Percentiles rank a stretch among this genome's conserved stretches.
Conservation (phyloP, 2,329 filamentous ascomycete species). For the Rhexocercosporidium sp. region DNA sequence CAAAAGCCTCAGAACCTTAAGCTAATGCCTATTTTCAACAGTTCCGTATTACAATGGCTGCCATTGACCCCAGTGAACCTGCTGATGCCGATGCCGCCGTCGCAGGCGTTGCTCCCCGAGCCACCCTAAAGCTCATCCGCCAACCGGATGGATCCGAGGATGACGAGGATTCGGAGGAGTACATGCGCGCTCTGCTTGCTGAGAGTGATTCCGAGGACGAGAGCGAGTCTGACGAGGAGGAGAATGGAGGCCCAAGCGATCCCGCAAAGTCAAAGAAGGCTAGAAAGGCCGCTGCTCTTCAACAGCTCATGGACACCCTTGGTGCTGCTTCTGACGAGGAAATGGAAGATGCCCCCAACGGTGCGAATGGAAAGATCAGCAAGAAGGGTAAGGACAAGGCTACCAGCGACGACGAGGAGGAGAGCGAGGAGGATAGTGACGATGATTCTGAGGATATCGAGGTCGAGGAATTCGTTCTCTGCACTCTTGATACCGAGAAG, state of each 20-base stretch:
- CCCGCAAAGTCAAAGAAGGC: slow-evolving; percentile 89
- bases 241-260: slow-evolving; percentile 90
- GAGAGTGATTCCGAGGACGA: slow-evolving; percentile 57
- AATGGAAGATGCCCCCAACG: slow-evolving; percentile 73
- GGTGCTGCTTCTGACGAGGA: slow-evolving; percentile 68
- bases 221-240: slow-evolving; percentile 67
- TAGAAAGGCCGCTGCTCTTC: slow-evolving; percentile 75
- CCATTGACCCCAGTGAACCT: slow-evolving; percentile 86
- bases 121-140: slow-evolving; percentile 91
- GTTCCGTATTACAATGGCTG: slow-evolving; percentile 99
- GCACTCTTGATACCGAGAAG: slow-evolving; percentile 91
- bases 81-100: slow-evolving; percentile 68
- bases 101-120: slow-evolving; percentile 70
- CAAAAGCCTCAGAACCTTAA: neutral
- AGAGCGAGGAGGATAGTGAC: slow-evolving; percentile 60
- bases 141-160: slow-evolving; percentile 66
- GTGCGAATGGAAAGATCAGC: slow-evolving; percentile 62
- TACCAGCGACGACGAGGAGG: slow-evolving; percentile 53
- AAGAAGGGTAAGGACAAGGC: slow-evolving; percentile 76
- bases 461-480: slow-evolving; percentile 90
- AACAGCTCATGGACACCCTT: slow-evolving; percentile 76
- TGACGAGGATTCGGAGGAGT: slow-evolving; percentile 71
- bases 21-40: slow-evolving; percentile 46
- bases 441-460: slow-evolving; percentile 68
- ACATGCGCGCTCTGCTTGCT: slow-evolving; percentile 60